Conservation (phyloP, 495 filamentous ascomycete genomes). For the Annulohypoxylon maeteangense region DNA sequence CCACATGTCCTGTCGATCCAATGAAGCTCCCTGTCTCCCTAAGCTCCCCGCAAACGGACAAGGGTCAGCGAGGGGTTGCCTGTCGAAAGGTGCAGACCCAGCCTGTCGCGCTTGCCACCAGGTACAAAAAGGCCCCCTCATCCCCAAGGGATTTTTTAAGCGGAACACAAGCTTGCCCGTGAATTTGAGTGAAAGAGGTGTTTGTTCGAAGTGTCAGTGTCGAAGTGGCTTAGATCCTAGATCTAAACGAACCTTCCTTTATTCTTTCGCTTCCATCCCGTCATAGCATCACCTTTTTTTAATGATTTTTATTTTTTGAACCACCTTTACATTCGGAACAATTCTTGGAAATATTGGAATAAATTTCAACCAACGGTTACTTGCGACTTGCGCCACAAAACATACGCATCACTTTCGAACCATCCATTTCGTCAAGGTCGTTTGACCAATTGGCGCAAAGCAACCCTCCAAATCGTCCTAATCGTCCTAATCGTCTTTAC, state of each 20-base stretch:
- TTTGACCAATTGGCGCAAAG: conserved; percentile 17
- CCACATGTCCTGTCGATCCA: conserved; percentile 40
- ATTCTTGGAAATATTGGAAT: not conserved
- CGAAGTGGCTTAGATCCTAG: conserved; percentile 24
- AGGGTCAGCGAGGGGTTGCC: conserved; percentile 31
- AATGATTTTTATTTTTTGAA: not conserved
- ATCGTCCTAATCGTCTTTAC: not conserved
- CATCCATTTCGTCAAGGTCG: not conserved
- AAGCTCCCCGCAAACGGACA: conserved; percentile 45
- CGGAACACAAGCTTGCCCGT: conserved; percentile 33
- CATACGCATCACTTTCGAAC: not conserved
- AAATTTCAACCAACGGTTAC: conserved; percentile 4
- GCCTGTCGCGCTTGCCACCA: conserved; percentile 34
- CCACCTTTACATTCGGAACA: not conserved
- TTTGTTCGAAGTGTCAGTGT: conserved; percentile 1
- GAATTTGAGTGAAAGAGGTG: conserved; percentile 36
- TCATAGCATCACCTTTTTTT: not conserved
- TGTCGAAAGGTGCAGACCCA: conserved; percentile 24
- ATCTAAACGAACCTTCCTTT: conserved; percentile 9
- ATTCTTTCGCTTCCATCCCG: conserved; percentile 3
- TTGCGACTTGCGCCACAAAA: conserved; percentile 9
- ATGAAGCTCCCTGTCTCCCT: not conserved
- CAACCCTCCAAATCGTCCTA: not conserved
- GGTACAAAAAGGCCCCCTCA: conserved; percentile 46
- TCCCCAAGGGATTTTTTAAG: conserved; percentile 38